phyloP scores from a whole-genome alignment of 768 basidiomycete genomes.

The Candolleomyces eurysporus region DNA sequence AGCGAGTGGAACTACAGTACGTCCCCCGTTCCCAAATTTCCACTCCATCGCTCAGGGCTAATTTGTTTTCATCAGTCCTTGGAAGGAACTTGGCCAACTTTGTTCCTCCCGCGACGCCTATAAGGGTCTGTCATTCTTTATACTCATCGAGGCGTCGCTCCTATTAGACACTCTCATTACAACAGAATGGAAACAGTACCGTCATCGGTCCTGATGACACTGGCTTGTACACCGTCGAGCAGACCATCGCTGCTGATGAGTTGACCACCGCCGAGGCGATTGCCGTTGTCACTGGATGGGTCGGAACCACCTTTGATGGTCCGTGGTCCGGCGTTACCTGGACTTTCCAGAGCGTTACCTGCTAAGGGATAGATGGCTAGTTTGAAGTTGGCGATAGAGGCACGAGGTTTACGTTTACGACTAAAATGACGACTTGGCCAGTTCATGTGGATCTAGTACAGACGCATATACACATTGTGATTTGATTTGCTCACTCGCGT shows the following conservation, averaged over 20 bases:
- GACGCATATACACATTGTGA: no score
- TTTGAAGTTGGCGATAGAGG: no score
- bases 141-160: neutral
- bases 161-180: neutral
- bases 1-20: neutral
- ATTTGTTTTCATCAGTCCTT: neutral
- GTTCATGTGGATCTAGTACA: no score
- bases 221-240: neutral
- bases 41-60: no score
- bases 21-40: neutral
- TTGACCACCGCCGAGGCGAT: neutral
- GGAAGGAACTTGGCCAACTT: neutral
- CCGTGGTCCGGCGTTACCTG: neutral
- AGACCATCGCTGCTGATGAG: neutral
- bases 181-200: neutral
- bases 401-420: no score
- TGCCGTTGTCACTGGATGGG: neutral
- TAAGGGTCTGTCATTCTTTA: neutral
- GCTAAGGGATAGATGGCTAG: neutral
- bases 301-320: neutral
- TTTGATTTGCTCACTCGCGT: no score
- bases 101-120: neutral
- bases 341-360: neutral
- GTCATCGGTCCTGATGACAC: neutral
- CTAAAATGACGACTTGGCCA: no score